A percentile compares a stretch with the other conserved stretches of the same genome.
Conservation (phyloP, 768 basidiomycete genomes). For the Boletus pseudo-olivaceus region DNA sequence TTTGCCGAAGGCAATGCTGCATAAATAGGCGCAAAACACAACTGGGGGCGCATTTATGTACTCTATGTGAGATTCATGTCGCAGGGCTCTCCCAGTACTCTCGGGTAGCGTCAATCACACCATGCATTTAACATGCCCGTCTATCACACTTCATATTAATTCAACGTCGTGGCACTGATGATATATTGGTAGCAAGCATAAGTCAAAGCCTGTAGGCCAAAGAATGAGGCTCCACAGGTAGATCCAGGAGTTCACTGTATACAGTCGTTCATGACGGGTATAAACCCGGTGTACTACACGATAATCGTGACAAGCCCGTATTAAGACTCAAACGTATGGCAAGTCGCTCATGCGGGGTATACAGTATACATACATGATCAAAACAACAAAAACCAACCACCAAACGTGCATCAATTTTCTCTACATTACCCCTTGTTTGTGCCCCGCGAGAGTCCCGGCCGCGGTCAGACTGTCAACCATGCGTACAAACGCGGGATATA, state of each 20-base stretch:
- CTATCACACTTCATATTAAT: background rate
- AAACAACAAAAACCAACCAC: background rate
- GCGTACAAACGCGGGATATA: constrained; percentile 20
- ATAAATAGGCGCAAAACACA: constrained; percentile 35
- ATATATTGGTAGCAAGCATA: too few relatives aligned
- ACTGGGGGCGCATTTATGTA: constrained; percentile 1
- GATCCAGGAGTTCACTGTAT: background rate
- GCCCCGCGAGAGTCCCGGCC: constrained; percentile 13
- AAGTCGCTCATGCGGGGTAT: background rate
- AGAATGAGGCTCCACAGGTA: background rate
- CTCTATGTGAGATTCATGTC: background rate
- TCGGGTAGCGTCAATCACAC: background rate
- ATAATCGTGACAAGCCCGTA: background rate
- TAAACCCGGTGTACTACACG: background rate
- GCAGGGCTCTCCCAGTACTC: background rate
- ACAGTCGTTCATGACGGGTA: background rate
- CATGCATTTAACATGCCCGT: constrained; percentile 1
- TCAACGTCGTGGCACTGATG: background rate
- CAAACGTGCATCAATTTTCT: background rate
- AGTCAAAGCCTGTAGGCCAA: background rate
- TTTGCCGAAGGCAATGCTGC: constrained; percentile 72
- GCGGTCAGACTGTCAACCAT: constrained; percentile 23
- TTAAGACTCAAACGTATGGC: background rate
- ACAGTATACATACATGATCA: background rate
- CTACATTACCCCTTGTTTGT: background rate